A percentile compares a stretch with the other conserved stretches of the same genome.
phyloP scores from a whole-genome alignment of 805 yeast species.

The Monosporozyma yasuniensis region DNA sequence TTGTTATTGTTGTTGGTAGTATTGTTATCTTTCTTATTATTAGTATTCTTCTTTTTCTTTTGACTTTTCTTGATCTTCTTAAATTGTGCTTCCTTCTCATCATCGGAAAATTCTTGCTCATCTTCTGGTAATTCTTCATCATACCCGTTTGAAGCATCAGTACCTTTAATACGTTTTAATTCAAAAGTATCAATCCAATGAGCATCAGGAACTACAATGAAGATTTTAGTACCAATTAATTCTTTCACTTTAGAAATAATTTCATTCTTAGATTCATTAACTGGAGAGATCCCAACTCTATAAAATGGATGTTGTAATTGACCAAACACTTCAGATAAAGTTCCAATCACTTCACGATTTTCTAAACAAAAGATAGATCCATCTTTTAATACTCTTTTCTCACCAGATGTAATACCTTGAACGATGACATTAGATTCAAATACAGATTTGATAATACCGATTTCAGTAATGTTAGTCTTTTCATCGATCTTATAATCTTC shows the following conservation, averaged over 20 bases:
- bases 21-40: conserved; percentile 6
- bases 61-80: conserved; percentile 57
- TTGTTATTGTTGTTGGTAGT: conserved; percentile 7
- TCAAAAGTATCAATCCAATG: conserved; percentile 69
- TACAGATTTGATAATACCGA: conserved; percentile 61
- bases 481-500: conserved; percentile 50
- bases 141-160: conserved; percentile 89
- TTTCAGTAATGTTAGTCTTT: conserved; percentile 56
- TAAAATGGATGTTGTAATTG: conserved; percentile 74
- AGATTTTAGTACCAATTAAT: conserved; percentile 49
- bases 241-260: conserved; percentile 23
- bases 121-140: conserved; percentile 92
- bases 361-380: conserved; percentile 71
- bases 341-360: conserved; percentile 63
- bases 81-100: conserved; percentile 72
- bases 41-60: conserved; percentile 37
- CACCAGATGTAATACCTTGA: conserved; percentile 70
- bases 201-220: conserved; percentile 72
- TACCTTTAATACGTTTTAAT: conserved; percentile 65
- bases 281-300: conserved; percentile 49
- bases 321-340: conserved; percentile 83
- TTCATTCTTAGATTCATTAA: conserved; percentile 6
- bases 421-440: conserved; percentile 69
- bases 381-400: conserved; percentile 72
- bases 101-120: conserved; percentile 93